These are phyloP conservation scores for Cercospora zeina DNA, from an alignment of 2,329 filamentous ascomycete species.

Conservation along the genomic window DNA sequence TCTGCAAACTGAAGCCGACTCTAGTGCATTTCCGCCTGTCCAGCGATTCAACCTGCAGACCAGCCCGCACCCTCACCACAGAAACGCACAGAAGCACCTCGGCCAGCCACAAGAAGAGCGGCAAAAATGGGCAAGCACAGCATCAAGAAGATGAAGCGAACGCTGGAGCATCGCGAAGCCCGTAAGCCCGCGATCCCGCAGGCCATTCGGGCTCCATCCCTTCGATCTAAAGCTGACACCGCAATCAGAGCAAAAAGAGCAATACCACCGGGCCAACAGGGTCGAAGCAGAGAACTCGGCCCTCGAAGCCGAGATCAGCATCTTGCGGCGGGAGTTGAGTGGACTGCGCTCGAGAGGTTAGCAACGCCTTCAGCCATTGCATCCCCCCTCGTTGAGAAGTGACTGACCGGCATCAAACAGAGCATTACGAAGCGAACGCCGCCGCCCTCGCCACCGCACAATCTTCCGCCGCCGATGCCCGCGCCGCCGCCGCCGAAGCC, in stretches of 20 bases:
- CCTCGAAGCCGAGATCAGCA: neutral
- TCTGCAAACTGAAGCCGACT: slow-evolving; percentile 3
- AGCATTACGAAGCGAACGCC: neutral
- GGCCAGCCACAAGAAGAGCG: neutral
- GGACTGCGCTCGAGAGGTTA: neutral
- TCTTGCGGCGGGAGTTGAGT: neutral
- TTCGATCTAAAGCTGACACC: neutral
- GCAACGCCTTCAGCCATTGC: neutral
- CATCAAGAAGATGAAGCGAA: neutral
- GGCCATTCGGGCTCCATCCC: neutral
- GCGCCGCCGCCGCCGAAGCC: neutral
- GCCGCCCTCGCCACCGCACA: neutral
- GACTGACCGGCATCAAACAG: neutral
- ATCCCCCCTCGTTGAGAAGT: neutral
- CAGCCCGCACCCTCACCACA: neutral
- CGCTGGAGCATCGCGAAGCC: neutral
- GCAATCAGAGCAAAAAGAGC: neutral
- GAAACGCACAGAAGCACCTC: neutral
- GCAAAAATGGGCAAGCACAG: neutral
- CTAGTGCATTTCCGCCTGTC: neutral
- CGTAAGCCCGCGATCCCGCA: neutral
- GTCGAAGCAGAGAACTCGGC: neutral
- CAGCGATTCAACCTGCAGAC: neutral
- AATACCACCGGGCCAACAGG: neutral
- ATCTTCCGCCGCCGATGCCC: neutral